phyloP scores from a whole-genome alignment of 2,329 filamentous ascomycete species.

The Simplicillium aogashimaense region DNA sequence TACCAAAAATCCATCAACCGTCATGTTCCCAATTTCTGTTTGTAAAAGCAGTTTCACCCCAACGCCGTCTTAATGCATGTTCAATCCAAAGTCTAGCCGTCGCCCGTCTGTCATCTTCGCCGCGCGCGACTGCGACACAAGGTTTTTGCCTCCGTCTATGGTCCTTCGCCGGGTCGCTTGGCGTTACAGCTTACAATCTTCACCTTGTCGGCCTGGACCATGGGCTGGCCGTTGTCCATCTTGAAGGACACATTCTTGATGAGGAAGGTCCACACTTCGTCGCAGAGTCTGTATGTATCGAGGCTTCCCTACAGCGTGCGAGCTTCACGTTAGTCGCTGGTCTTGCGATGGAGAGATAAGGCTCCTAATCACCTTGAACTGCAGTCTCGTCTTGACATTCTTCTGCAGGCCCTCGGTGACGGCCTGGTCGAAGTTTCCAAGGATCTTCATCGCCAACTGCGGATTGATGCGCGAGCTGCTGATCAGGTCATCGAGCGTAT shows the following conservation, averaged over 20 bases:
- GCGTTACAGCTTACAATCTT: slow-evolving; percentile 99
- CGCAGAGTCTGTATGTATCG: slow-evolving; percentile 97
- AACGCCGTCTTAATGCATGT: slow-evolving; percentile 6
- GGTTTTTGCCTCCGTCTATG: background rate
- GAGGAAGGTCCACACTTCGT: slow-evolving; percentile 98
- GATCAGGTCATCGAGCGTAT: slow-evolving; percentile 95
- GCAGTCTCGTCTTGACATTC: slow-evolving; percentile 81
- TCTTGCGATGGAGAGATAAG: background rate
- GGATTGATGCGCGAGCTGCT: slow-evolving; percentile 92
- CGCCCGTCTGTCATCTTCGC: background rate
- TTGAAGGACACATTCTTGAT: slow-evolving; percentile 99
- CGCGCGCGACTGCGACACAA: too few species aligned
- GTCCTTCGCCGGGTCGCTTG: slow-evolving; percentile 49
- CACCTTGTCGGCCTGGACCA: slow-evolving; percentile 78
- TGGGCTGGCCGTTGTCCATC: slow-evolving; percentile 68
- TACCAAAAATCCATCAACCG: background rate
- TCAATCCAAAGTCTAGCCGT: background rate
- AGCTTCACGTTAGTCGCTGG: background rate
- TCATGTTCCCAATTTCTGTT: background rate
- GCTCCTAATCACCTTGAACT: slow-evolving; percentile 69
- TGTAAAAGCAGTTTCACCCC: background rate
- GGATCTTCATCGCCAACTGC: slow-evolving; percentile 96
- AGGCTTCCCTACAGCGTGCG: slow-evolving; percentile 65
- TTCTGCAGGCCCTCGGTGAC: slow-evolving; percentile 87
- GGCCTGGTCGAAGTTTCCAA: slow-evolving; percentile 88